phyloP scores from a whole-genome alignment of 140 eudicot genomes.

The Flaveria floridana region DNA sequence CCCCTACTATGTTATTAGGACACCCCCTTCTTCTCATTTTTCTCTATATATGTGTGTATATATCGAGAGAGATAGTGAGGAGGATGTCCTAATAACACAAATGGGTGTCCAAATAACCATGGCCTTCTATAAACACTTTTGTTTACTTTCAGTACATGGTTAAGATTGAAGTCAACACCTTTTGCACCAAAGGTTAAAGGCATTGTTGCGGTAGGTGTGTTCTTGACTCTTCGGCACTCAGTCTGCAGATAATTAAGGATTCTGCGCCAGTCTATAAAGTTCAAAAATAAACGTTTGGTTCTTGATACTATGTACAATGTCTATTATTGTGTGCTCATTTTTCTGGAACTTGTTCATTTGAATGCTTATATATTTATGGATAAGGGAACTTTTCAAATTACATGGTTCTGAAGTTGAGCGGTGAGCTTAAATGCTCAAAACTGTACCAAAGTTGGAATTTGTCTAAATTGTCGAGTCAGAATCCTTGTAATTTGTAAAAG shows the following conservation, averaged over 20 bases:
- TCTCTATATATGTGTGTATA: no score
- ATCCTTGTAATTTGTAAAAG: background rate
- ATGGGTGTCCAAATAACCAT: no score
- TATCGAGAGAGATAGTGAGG: no score
- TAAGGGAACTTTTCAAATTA: background rate
- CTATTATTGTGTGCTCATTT: no score
- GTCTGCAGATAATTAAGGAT: background rate
- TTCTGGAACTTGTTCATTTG: no score
- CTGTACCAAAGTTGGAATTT: background rate
- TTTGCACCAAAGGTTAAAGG: background rate
- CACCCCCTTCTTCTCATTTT: no score
- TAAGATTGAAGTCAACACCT: constrained; percentile 1
- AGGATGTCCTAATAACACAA: no score
- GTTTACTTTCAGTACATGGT: background rate
- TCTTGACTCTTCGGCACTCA: background rate
- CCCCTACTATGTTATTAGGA: no score
- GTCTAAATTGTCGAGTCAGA: background rate
- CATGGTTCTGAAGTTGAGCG: background rate
- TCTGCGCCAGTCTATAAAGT: no score
- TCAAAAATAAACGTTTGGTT: background rate
- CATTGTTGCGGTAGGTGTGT: background rate
- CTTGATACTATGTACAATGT: background rate
- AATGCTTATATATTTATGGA: background rate
- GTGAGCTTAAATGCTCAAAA: background rate
- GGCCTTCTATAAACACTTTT: background rate